Conservation (phyloP, 495 filamentous ascomycete genomes). For the Pyrenula aspistea region DNA sequence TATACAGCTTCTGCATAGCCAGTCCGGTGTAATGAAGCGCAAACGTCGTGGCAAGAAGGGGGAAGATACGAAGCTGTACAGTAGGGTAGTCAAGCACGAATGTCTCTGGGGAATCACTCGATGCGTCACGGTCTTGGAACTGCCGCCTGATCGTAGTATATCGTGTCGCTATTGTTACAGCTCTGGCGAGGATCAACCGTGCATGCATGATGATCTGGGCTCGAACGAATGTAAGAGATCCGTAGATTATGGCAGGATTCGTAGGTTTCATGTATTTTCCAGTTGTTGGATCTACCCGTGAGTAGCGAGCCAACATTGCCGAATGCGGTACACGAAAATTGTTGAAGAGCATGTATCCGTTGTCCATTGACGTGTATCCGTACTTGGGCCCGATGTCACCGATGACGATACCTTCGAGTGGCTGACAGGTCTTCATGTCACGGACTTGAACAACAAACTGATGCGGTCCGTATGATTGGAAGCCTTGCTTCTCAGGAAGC, state of each 20-base stretch:
- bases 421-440: slow-evolving; percentile 27
- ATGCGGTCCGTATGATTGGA: slow-evolving; percentile 29
- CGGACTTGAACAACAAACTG: slow-evolving; percentile 37
- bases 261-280: slow-evolving; percentile 25
- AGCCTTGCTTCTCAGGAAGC: slow-evolving; percentile 19
- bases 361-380: slow-evolving; percentile 35
- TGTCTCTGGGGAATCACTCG: slow-evolving; percentile 21
- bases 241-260: slow-evolving; percentile 31
- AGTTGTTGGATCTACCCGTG: slow-evolving; percentile 25
- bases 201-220: slow-evolving; percentile 35
- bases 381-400: slow-evolving; percentile 39
- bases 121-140: slow-evolving; percentile 31
- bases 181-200: slow-evolving; percentile 30
- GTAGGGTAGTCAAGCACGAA: slow-evolving; percentile 37
- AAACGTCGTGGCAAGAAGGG: slow-evolving; percentile 33
- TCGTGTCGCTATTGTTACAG: slow-evolving; percentile 33
- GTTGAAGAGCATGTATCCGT: slow-evolving; percentile 39
- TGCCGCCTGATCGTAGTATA: slow-evolving; percentile 31
- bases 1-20: slow-evolving; percentile 28
- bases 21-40: slow-evolving; percentile 36
- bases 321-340: slow-evolving; percentile 32
- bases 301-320: slow-evolving; percentile 32
- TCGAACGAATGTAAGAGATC: slow-evolving; percentile 31
- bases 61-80: slow-evolving; percentile 34
- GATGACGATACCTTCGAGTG: slow-evolving; percentile 28